phyloP scores from a whole-genome alignment of 768 basidiomycete species.

The Sutorius australiensis region DNA sequence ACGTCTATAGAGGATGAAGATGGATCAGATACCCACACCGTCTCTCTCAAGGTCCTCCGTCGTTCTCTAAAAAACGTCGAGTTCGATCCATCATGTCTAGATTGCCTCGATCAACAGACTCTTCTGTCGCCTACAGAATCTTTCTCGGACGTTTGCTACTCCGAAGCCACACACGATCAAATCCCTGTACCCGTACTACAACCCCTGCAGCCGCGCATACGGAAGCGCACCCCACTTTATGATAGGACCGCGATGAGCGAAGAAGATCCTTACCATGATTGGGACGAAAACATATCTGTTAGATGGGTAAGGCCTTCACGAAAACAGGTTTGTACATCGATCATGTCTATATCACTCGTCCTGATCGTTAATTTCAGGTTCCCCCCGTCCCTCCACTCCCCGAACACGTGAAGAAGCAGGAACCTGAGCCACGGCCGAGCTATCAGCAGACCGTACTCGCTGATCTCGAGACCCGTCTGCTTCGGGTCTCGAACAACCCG shows the following conservation, averaged over 20 bases:
- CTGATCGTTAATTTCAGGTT: constrained; percentile 14
- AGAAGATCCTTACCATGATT: constrained; percentile 34
- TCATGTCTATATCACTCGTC: not conserved
- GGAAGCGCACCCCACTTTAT: constrained; percentile 25
- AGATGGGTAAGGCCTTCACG: constrained; percentile 3
- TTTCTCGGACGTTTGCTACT: constrained; percentile 43
- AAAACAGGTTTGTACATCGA: constrained; percentile 22
- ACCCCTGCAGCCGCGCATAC: constrained; percentile 33
- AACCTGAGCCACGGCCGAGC: constrained; percentile 18
- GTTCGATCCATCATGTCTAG: constrained; percentile 39
- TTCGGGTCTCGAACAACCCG: constrained; percentile 26
- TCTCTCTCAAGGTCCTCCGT: constrained; percentile 31
- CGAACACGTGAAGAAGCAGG: constrained; percentile 19
- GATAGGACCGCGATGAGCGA: constrained; percentile 34
- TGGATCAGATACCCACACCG: constrained; percentile 23
- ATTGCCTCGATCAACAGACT: constrained; percentile 41
- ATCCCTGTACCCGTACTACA: constrained; percentile 26
- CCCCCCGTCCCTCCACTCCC: constrained; percentile 29
- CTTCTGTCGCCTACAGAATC: constrained; percentile 38
- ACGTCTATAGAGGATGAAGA: constrained; percentile 29
- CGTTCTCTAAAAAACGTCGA: constrained; percentile 35
- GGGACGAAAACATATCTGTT: constrained; percentile 35
- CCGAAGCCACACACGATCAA: constrained; percentile 36
- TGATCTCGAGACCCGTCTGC: constrained; percentile 28
- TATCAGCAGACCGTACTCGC: constrained; percentile 32